phyloP scores from a whole-genome alignment of 192 early-diverging fungal species.

The Kappamyces sp. region DNA sequence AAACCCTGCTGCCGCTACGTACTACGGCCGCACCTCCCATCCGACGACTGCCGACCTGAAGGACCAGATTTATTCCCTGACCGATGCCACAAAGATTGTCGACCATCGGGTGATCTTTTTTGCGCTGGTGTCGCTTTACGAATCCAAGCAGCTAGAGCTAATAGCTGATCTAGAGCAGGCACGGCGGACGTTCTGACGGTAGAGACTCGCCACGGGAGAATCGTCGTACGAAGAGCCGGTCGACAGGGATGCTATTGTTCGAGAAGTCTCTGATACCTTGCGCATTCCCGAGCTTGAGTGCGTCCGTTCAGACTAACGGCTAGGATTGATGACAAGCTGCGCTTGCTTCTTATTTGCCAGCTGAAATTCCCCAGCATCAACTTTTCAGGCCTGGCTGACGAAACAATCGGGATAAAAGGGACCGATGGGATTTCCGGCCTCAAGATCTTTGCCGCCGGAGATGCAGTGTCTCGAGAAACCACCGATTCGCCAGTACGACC shows the following conservation, averaged over 20 bases:
- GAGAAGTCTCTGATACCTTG: slow-evolving; percentile 16
- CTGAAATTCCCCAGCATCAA: slow-evolving; percentile 11
- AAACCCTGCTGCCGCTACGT: slow-evolving; percentile 5
- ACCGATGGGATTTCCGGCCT: slow-evolving; percentile 16
- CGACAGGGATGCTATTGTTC: slow-evolving; percentile 28
- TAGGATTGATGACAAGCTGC: slow-evolving; percentile 47
- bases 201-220: slow-evolving; percentile 64
- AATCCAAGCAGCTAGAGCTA: slow-evolving; percentile 40
- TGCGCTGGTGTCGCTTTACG: slow-evolving; percentile 44
- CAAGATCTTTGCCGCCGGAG: slow-evolving; percentile 11
- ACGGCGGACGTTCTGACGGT: not conserved
- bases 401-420: slow-evolving; percentile 10
- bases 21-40: not conserved
- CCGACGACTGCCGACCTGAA: slow-evolving; percentile 40
- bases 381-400: slow-evolving; percentile 2
- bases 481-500: slow-evolving; percentile 7
- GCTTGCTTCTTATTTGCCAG: slow-evolving; percentile 56
- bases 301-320: not conserved
- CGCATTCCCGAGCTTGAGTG: slow-evolving; percentile 20
- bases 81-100: slow-evolving; percentile 54
- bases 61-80: slow-evolving; percentile 51
- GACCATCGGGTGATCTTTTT: slow-evolving; percentile 5
- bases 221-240: slow-evolving; percentile 46
- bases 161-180: slow-evolving; percentile 64
- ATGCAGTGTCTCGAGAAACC: slow-evolving; percentile 7